phyloP scores from a whole-genome alignment of 2,329 filamentous ascomycete genomes.

The Dactylonectria estremocensis region DNA sequence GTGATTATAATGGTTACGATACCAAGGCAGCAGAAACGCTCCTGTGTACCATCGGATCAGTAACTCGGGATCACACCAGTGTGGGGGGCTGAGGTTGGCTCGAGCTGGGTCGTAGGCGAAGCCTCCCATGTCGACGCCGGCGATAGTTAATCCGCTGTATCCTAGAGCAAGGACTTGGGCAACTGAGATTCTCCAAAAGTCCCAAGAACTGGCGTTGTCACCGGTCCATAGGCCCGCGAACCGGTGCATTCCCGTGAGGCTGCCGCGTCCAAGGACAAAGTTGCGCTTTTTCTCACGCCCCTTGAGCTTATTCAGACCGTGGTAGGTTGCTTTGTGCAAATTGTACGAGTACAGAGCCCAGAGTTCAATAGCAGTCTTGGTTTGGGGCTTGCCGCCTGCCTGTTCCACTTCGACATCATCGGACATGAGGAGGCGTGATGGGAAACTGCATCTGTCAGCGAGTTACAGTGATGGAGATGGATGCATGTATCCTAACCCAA shows the following conservation, averaged over 20 bases:
- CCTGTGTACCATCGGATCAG: constrained; percentile 20
- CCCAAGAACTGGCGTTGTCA: constrained; percentile 21
- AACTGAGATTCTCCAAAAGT: constrained; percentile 13
- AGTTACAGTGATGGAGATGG: no score
- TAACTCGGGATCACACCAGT: constrained; percentile 9
- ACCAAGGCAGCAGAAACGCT: constrained; percentile 15
- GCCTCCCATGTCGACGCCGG: constrained; percentile 11
- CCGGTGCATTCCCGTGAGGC: constrained; percentile 18
- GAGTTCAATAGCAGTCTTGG: constrained; percentile 20
- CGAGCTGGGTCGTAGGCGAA: constrained; percentile 2
- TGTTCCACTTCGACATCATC: constrained; percentile 2
- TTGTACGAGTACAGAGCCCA: constrained; percentile 19
- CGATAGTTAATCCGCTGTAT: constrained; percentile 10
- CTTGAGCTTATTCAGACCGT: constrained; percentile 20
- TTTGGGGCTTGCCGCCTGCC: neutral
- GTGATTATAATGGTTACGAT: constrained; percentile 19
- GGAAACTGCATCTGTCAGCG: neutral
- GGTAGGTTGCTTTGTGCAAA: constrained; percentile 18
- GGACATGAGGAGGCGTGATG: constrained; percentile 6
- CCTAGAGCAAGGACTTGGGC: constrained; percentile 11
- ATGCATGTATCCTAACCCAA: neutral
- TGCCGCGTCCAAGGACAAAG: constrained; percentile 22
- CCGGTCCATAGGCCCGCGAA: constrained; percentile 20
- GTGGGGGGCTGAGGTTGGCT: neutral
- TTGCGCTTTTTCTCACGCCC: constrained; percentile 19